Base-by-base conservation (phyloP, 306 rosid genomes). In the Sechiopsis laciniata region DNA sequence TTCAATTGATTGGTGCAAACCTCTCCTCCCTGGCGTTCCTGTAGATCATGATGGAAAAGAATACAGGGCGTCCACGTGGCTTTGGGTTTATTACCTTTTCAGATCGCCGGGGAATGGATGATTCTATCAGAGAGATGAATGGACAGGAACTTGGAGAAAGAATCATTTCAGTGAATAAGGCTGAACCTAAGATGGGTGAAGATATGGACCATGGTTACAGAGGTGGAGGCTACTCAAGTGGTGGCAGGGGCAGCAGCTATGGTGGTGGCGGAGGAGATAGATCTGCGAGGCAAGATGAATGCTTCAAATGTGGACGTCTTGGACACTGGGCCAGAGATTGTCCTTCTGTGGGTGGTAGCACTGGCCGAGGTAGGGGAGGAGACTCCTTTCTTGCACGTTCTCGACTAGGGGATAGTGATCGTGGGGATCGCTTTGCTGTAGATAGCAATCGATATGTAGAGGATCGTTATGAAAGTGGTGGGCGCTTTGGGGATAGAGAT, bases 11-110 rank as follows among this genome's bases (percentile, higher is more conserved):
- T 77, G 32, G 51, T 17, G 66, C 35, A 70, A 78, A 62, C 64
- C 51, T 70, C 67, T 26, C 37, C 37, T 52, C 61, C 76, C 63
- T 72, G 79, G 51, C 64, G 37, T 82, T 78, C 74, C 22, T 89
- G 87, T 87, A 94, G 99, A 89, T 94, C 83, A 89, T 94, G 96
- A 17, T 94, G 89, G 99, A 91, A 86, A 85, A 91, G 79, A 94
- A 91, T 63, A 86, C 54, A 13, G 54, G 54, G 48, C 92, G 97
- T 63, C 97, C 97, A 0, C 97, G 99, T 24, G 99, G 97, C 66
- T 95, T 95, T 84, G 99, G 99, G 77, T 95, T 95, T 72, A 88
- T 95, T 56, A 95, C 97, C 57, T 95, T 89, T 85, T 70, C 89
- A 64, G 99, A 89, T 83, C 96, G 90, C 56, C 83, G 97, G 70